A percentile compares a stretch with the other conserved stretches of the same genome.
Evolutionary conservation across 2,329 filamentous ascomycete species (phyloP).

Genomic region (Colletotrichum viniferum): DNA sequence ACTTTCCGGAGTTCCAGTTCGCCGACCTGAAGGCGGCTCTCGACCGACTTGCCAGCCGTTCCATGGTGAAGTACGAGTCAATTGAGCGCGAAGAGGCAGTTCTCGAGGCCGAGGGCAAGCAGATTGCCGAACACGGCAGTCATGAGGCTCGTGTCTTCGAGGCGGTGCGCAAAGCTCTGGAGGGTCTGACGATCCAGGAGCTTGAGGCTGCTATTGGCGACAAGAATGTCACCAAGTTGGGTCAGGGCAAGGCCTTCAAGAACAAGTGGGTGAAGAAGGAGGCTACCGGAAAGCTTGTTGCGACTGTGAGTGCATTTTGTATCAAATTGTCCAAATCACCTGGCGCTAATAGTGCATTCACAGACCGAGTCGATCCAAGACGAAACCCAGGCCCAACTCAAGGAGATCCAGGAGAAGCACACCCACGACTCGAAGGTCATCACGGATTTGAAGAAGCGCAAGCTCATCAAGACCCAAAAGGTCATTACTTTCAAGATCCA

Average conservation of each 20-base stretch:
- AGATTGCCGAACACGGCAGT: conserved; percentile 75
- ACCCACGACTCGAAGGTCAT: conserved; percentile 78
- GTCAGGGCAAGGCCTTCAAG: conserved; percentile 94
- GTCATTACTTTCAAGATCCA: conserved; percentile 79
- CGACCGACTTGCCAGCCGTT: conserved; percentile 82
- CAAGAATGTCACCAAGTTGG: conserved; percentile 77
- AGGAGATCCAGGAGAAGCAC: conserved; percentile 72
- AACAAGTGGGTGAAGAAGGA: conserved; percentile 73
- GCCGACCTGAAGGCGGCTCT: conserved; percentile 82
- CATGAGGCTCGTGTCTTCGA: conserved; percentile 85
- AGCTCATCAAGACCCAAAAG: conserved; percentile 84
- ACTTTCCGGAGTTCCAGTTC: conserved; percentile 70
- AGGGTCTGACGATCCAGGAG: conserved; percentile 81
- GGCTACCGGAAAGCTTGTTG: conserved; percentile 59
- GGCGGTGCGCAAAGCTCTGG: conserved; percentile 71
- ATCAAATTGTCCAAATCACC: not conserved
- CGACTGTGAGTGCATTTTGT: conserved; percentile 42
- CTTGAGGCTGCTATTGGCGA: conserved; percentile 73
- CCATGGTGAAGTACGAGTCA: conserved; percentile 86
- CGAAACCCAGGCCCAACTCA: conserved; percentile 75
- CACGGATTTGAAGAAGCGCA: conserved; percentile 87
- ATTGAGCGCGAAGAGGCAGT: conserved; percentile 78
- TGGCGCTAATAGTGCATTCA: conserved; percentile 2
- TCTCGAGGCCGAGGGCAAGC: conserved; percentile 76
- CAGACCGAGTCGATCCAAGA: conserved; percentile 79